These are phyloP conservation scores for Maudiozyma pseudohumilis DNA, from an alignment of 805 yeast species.

Conservation along the genomic window DNA sequence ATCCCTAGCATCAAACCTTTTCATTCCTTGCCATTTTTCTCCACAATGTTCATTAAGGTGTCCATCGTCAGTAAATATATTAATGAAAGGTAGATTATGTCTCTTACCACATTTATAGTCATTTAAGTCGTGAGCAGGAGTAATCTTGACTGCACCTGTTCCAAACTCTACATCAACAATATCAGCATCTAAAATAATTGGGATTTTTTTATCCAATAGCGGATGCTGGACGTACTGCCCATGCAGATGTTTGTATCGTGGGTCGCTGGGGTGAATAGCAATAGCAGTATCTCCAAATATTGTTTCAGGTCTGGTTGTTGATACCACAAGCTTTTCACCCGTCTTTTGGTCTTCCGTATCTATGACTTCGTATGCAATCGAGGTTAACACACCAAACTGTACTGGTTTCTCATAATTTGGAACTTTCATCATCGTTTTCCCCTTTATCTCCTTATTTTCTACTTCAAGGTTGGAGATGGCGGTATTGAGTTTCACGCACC, in stretches of 20 bases:
- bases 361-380: slow-evolving; percentile 81
- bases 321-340: slow-evolving; percentile 78
- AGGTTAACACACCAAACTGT: slow-evolving; percentile 91
- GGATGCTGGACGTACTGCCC: slow-evolving; percentile 89
- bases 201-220: slow-evolving; percentile 68
- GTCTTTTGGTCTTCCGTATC: slow-evolving; percentile 42
- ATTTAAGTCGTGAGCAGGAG: slow-evolving; percentile 95
- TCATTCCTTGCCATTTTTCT: slow-evolving; percentile 68
- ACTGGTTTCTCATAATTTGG: slow-evolving; percentile 84
- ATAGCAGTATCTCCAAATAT: slow-evolving; percentile 95
- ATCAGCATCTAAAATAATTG: slow-evolving; percentile 78
- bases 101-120: slow-evolving; percentile 94
- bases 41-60: slow-evolving; percentile 83
- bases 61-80: slow-evolving; percentile 89
- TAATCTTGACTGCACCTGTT: slow-evolving; percentile 98
- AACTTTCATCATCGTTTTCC: slow-evolving; percentile 64
- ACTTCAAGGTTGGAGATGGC: slow-evolving; percentile 94
- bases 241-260: slow-evolving; percentile 84
- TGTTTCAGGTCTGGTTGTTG: slow-evolving; percentile 98
- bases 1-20: slow-evolving; percentile 87
- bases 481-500: slow-evolving; percentile 90
- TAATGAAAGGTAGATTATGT: slow-evolving; percentile 73
- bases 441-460: slow-evolving; percentile 76
- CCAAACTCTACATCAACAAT: slow-evolving; percentile 98
- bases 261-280: slow-evolving; percentile 92